A percentile compares a stretch with the other conserved stretches of the same genome.
Evolutionary conservation across 2,329 filamentous ascomycete genomes (phyloP).

Genomic region (Chaetothyriales sp.): DNA sequence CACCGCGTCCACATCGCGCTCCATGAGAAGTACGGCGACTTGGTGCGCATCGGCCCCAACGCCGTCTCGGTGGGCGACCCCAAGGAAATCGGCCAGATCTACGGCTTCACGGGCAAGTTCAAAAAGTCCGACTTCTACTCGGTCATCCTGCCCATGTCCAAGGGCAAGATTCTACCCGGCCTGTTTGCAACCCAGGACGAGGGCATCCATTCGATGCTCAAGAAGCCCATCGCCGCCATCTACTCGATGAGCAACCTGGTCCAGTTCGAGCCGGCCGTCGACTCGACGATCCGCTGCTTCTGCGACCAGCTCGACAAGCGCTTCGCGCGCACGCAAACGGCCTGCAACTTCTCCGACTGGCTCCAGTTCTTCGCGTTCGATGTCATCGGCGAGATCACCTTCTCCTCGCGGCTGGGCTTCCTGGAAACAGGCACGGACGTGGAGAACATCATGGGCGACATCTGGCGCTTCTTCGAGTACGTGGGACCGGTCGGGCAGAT

Average conservation of each 20-base stretch:
- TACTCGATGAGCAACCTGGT: slow-evolving; percentile 30
- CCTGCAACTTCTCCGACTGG: slow-evolving; percentile 21
- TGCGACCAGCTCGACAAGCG: slow-evolving; percentile 18
- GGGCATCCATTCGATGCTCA: slow-evolving; percentile 26
- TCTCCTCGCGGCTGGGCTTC: slow-evolving; percentile 22
- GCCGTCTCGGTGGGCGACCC: slow-evolving; percentile 18
- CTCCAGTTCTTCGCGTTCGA: slow-evolving; percentile 25
- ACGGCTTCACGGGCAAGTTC: slow-evolving; percentile 14
- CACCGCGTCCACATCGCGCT: slow-evolving; percentile 16
- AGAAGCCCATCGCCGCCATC: slow-evolving; percentile 24
- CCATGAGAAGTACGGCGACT: slow-evolving; percentile 18
- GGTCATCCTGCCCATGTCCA: slow-evolving; percentile 19
- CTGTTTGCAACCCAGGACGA: slow-evolving; percentile 29
- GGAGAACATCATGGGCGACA: slow-evolving; percentile 20
- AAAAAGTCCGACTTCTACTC: slow-evolving; percentile 19
- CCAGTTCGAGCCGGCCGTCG: slow-evolving; percentile 26
- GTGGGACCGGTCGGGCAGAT: slow-evolving; percentile 21
- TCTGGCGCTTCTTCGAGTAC: slow-evolving; percentile 21
- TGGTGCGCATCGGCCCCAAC: slow-evolving; percentile 21
- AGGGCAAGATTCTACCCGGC: slow-evolving; percentile 18
- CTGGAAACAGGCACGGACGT: slow-evolving; percentile 22
- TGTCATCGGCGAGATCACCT: slow-evolving; percentile 25
- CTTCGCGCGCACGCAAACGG: slow-evolving; percentile 8
- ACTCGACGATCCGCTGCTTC: slow-evolving; percentile 21
- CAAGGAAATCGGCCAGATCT: slow-evolving; percentile 14